A percentile compares a stretch with the other conserved stretches of the same genome.
These are phyloP conservation scores for Ailanthus altissimus DNA, from an alignment of 345 rosid species.

Conservation along the genomic window DNA sequence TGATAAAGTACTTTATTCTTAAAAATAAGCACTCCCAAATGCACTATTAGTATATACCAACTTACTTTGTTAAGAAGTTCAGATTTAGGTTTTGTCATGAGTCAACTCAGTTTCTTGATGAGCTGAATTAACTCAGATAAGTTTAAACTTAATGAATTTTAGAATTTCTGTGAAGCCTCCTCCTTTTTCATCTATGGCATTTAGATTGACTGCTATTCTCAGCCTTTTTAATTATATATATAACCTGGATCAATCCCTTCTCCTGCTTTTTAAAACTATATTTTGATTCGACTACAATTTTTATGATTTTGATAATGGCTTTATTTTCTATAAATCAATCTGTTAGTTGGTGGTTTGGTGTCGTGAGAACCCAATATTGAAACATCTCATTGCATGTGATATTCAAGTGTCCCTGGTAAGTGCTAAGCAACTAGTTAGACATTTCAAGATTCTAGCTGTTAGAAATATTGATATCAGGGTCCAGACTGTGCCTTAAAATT, in stretches of 20 bases:
- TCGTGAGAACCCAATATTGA: neutral
- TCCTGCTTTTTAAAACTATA: neutral
- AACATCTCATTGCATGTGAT: neutral
- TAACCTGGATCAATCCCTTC: neutral
- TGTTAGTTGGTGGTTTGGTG: neutral
- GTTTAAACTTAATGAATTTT: neutral
- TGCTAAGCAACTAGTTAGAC: slow-evolving; percentile 10
- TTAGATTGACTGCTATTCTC: neutral
- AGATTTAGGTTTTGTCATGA: neutral
- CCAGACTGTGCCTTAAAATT: slow-evolving; percentile 9
- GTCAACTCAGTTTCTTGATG: neutral
- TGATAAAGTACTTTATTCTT: too few relatives aligned
- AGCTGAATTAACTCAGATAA: neutral
- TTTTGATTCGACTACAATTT: neutral
- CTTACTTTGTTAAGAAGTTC: neutral
- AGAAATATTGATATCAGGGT: neutral
- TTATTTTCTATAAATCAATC: neutral
- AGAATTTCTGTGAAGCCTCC: neutral
- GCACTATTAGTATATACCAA: too few relatives aligned
- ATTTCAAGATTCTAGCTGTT: slow-evolving; percentile 9
- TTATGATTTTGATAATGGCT: slow-evolving; percentile 6
- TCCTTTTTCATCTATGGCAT: neutral
- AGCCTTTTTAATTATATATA: neutral
- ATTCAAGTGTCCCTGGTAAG: slow-evolving; percentile 1
- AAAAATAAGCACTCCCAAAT: too few relatives aligned